phyloP scores from a whole-genome alignment of 192 early-diverging fungal species.

The Coemansia nantahalensis region DNA sequence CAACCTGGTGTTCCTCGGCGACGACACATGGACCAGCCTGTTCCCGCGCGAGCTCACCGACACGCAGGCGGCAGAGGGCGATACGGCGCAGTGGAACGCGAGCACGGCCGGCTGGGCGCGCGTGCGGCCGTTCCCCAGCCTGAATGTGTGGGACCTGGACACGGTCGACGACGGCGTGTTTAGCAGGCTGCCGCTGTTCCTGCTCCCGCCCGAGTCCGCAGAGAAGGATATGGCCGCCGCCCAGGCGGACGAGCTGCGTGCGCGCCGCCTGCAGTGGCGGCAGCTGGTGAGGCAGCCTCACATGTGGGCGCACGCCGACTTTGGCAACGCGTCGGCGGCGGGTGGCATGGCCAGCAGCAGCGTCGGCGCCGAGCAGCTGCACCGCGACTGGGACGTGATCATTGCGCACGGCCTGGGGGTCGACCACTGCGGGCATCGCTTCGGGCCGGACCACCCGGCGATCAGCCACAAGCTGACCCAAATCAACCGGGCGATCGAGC shows the following conservation, averaged over 20 bases:
- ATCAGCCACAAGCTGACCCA: conserved; percentile 85
- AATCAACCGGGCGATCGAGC: conserved; percentile 76
- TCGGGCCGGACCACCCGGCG: conserved; percentile 78
- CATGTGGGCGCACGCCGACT: conserved; percentile 31
- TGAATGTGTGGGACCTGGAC: conserved; percentile 87
- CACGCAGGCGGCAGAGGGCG: conserved; percentile 12
- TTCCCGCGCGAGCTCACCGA: conserved; percentile 68
- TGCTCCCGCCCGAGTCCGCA: conserved; percentile 19
- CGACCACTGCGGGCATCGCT: conserved; percentile 94
- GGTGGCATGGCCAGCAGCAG: conserved; percentile 24
- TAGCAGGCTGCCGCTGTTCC: conserved; percentile 54
- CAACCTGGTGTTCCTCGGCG: conserved; percentile 80
- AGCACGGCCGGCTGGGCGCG: conserved; percentile 53
- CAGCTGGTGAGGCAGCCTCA: conserved; percentile 32
- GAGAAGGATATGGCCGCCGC: conserved; percentile 1
- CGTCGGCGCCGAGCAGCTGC: conserved; percentile 23
- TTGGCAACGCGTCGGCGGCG: conserved; percentile 1
- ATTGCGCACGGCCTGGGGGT: conserved; percentile 95
- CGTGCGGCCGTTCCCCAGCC: conserved; percentile 65
- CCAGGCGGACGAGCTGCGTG: conserved; percentile 5
- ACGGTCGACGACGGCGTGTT: conserved; percentile 89
- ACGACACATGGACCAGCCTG: conserved; percentile 92
- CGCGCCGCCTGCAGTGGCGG: conserved; percentile 24
- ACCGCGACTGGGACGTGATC: conserved; percentile 68
- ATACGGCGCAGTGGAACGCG: conserved; percentile 5